Evolutionary conservation across 495 filamentous ascomycete genomes (phyloP), one percentile per base, ranked within the genome.

Genomic region (Hyaloscypha finlandica): DNA sequence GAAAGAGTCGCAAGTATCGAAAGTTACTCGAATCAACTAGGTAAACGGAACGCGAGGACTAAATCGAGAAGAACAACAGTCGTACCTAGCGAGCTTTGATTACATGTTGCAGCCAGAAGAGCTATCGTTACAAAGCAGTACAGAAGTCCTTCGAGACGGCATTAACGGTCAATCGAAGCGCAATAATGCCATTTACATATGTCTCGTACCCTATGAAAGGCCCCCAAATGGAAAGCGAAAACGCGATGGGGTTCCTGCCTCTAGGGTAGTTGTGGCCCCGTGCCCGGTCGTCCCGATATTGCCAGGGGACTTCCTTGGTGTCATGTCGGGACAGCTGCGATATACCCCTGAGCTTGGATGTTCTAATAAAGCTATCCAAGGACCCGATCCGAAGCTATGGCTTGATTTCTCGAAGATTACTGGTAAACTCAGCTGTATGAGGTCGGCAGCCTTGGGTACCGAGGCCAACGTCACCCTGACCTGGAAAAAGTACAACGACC

Each of bases 401-500:
- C 56, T 67, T 61, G 64, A 67, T 54, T 67, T 67, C 64, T 67
- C 39, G 42, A 61, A 67, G 58, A 67, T 67, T 45, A 67, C 39
- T 67, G 31, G 45, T 67, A 67, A 67, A 61, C 64, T 67, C 32
- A 67, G 56, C 64, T 67, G 25, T 56, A 67, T 67, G 29, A 67
- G 64, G 57, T 61, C 52, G 31, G 52, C 20, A 61, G 64, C 32
- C 25, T 67, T 61, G 58, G 57, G 32, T 61, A 67, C 39, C 29
- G 42, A 67, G 57, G 45, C 64, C 20, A 67, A 67, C 37, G 56
- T 67, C 22, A 61, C 64, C 57, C 53, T 67, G 58, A 67, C 57
- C 56, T 67, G 42, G 57, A 67, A 67, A 61, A 54, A 39, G 39
- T 67, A 67, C 31, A 67, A 67, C 25, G 58, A 67, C 48, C 19